A percentile compares a stretch with the other conserved stretches of the same genome.
Evolutionary conservation across 2,329 filamentous ascomycete species (phyloP).

Genomic region (Ophiostoma australiae): DNA sequence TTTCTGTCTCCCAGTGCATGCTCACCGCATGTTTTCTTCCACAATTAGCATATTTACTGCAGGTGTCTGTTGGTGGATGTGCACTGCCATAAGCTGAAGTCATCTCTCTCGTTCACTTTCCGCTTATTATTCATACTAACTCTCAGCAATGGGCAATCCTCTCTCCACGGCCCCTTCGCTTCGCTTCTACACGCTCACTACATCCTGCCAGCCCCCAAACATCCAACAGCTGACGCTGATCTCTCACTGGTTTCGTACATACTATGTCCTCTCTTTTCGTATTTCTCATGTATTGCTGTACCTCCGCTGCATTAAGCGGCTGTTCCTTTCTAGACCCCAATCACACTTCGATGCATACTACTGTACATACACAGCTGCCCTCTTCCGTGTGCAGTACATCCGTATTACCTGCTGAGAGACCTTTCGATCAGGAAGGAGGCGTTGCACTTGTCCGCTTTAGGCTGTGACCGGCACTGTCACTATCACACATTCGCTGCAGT

Average conservation of each 20-base stretch:
- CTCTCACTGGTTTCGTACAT: not conserved
- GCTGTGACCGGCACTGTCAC: not conserved
- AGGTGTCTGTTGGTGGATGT: not conserved
- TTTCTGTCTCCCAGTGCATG: not conserved
- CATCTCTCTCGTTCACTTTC: not conserved
- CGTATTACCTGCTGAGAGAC: not conserved
- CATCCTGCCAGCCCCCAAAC: not conserved
- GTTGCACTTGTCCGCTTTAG: not conserved
- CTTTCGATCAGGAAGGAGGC: not conserved
- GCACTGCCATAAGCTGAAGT: not conserved
- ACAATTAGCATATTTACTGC: not conserved
- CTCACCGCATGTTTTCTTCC: not conserved
- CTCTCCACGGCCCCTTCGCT: not conserved
- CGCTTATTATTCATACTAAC: too few species aligned
- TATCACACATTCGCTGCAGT: not conserved
- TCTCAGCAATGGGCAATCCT: too few species aligned
- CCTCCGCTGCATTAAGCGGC: not conserved
- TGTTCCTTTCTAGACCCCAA: constrained; percentile 6
- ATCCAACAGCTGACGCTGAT: not conserved
- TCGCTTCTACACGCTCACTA: not conserved
- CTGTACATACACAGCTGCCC: not conserved
- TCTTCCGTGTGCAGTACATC: not conserved
- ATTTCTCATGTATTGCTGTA: not conserved
- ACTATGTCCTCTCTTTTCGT: not conserved
- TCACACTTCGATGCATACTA: not conserved